Evolutionary conservation across 805 yeast species (phyloP), one percentile per base, ranked within the genome.

Genomic region (Candida broadrunensis): DNA sequence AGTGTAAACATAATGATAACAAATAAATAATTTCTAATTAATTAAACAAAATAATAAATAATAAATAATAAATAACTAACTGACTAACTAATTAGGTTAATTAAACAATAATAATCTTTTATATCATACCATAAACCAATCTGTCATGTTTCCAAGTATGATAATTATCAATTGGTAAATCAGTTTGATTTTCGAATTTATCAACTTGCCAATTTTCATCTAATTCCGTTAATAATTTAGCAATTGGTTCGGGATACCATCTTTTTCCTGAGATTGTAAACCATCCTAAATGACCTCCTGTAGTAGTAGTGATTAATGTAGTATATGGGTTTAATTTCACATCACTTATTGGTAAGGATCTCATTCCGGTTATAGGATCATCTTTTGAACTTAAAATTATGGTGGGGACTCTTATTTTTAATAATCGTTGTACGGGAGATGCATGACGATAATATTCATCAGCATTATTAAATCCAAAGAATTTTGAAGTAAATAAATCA

Each of bases 271-370:
- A 49, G 30, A 43, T 39, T 37, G 60, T 59, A 44, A 68, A 70
- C 75, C 74, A 70, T 2, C 75, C 85, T 54, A 83, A 70, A 56
- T 85, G 93, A 6, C 91, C 91, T 47, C 93, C 93, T 12, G 80
- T 54, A 39, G 81, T 77, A 1, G 88, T 75, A 35, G 77, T 73
- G 4, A 79, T 66, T 60, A 81, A 61, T 24, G 76, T 65, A 19
- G 81, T 61, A 52, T 75, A 80, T 13, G 89, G 88, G 45, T 83
- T 83, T 23, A 67, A 59, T 29, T 55, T 45, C 15, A 75, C 72
- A 41, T 80, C 85, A 3, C 55, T 38, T 17, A 45, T 43, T 8
- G 90, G 88, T 31, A 80, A 70, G 27, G 73, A 65, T 14, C 73
- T 65, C 11, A 76, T 74, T 4, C 73, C 72, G 32, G 80, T 73